Base-by-base conservation (phyloP, 179 eudicot species). In the Silene coronaria region DNA sequence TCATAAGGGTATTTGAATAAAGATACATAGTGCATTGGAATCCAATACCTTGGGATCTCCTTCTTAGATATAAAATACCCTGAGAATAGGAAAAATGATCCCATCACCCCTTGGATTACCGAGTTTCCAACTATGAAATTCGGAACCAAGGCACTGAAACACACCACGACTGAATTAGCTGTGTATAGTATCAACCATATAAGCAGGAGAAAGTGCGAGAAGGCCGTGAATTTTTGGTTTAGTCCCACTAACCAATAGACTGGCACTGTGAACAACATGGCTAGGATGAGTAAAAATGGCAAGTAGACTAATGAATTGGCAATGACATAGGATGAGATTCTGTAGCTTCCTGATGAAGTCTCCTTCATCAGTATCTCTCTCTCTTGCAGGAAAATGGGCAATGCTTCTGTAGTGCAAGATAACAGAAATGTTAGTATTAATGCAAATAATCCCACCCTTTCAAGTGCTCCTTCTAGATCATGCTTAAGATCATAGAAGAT, bases 1-100 rank as follows among this genome's bases (percentile, higher is more conserved):
- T 96, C 99, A 70, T 87, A 96, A 23, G 99, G 99, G 71, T 96
- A 96, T 91, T 96, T 96, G 53, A 96, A 96, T 82, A 96, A 70
- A 6, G 99, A 96, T 22, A 93, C 70, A 55, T 96, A 96, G 80
- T 96, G 97, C 97, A 96, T 91, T 63, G 88, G 89, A 19, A 87
- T 80, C 99, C 99, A 96, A 60, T 89, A 96, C 62, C 78, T 82
- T 2, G 99, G 99, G 64, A 96, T 93, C 77, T 88, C 88, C 27
- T 87, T 77, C 74, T 88, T 89, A 11, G 99, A 84, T 72, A 96
- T 86, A 76, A 96, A 96, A 83, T 96, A 96, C 17, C 99, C 99
- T 0, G 99, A 96, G 79, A 96, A 96, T 79, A 96, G 75, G 74
- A 93, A 93, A 78, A 87, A 96, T 0, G 99, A 91, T 0, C 99